phyloP scores from a whole-genome alignment of 2,329 filamentous ascomycete genomes.

The Gnomoniopsis smithogilvyi region DNA sequence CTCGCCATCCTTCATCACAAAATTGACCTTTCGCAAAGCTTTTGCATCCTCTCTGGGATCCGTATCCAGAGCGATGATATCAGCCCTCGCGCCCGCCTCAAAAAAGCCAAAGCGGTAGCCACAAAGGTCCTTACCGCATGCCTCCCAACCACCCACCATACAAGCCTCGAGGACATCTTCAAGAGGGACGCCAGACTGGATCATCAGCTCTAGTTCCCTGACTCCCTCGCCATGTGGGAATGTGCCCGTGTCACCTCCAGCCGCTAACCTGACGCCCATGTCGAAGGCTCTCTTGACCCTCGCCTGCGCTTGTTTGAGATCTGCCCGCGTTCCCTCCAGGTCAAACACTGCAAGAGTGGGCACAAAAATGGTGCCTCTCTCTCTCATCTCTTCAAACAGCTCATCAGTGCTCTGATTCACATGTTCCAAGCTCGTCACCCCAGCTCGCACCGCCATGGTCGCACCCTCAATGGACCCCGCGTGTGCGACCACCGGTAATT shows the following conservation, averaged over 20 bases:
- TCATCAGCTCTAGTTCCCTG: conserved; percentile 52
- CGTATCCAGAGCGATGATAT: conserved; percentile 46
- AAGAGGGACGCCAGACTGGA: conserved; percentile 46
- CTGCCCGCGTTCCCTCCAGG: conserved; percentile 14
- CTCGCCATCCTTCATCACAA: conserved; percentile 56
- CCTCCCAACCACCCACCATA: conserved; percentile 52
- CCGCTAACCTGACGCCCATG: conserved; percentile 45
- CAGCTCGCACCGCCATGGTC: conserved; percentile 42
- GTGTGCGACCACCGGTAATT: conserved; percentile 41
- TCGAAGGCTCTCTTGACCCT: conserved; percentile 43
- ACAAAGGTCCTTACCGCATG: conserved; percentile 49
- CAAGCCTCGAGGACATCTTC: conserved; percentile 47
- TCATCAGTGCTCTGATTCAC: conserved; percentile 35
- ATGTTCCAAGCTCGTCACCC: conserved; percentile 47
- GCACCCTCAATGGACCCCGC: conserved; percentile 38
- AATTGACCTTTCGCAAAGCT: conserved; percentile 44
- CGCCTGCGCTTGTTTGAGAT: conserved; percentile 24
- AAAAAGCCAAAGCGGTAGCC: conserved; percentile 51
- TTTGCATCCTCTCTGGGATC: conserved; percentile 38
- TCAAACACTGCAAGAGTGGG: conserved; percentile 49
- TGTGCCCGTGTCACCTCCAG: conserved; percentile 52
- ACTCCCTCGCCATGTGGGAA: conserved; percentile 51
- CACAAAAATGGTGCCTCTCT: conserved; percentile 45
- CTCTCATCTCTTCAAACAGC: conserved; percentile 40
- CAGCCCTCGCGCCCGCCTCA: conserved; percentile 45